phyloP scores from a whole-genome alignment of 768 basidiomycete species.

The Tulasnella sp. region DNA sequence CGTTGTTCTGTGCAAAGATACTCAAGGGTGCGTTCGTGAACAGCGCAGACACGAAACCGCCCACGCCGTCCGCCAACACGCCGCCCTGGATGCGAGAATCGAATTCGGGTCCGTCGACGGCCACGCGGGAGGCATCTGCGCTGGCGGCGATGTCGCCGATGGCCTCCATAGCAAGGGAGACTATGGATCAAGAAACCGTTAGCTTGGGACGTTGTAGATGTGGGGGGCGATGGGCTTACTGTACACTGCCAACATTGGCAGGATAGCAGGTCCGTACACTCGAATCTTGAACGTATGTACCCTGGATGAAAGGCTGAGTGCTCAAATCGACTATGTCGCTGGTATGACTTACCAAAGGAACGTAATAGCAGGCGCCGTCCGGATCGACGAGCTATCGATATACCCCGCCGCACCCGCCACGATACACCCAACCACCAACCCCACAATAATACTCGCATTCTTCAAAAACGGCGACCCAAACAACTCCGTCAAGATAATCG shows the following conservation, averaged over 20 bases:
- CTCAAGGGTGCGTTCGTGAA: conserved; percentile 74
- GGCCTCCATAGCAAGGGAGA: conserved; percentile 68
- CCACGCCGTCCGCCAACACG: conserved; percentile 66
- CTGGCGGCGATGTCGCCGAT: conserved; percentile 78
- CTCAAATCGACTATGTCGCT: too few species aligned
- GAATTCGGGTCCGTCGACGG: conserved; percentile 61
- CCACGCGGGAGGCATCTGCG: conserved; percentile 65
- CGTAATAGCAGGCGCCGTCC: conserved; percentile 59
- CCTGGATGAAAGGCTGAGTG: conserved; percentile 28
- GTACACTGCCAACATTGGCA: conserved; percentile 52
- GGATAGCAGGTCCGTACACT: conserved; percentile 58
- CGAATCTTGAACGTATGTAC: conserved; percentile 64
- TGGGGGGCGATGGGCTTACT: conserved; percentile 27
- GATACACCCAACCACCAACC: conserved; percentile 64
- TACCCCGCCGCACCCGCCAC: conserved; percentile 71
- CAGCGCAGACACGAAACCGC: conserved; percentile 64
- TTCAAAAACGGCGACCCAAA: conserved; percentile 79
- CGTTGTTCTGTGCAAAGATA: conserved; percentile 74
- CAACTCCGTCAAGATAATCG: conserved; percentile 66
- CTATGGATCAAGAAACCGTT: conserved; percentile 26
- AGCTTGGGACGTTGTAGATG: background rate
- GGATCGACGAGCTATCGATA: conserved; percentile 53
- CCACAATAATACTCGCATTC: conserved; percentile 63
- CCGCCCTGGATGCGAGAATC: conserved; percentile 77
- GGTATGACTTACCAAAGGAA: conserved; percentile 51